phyloP scores from a whole-genome alignment of 2,329 filamentous ascomycete genomes.

The Aspergillus sp. region DNA sequence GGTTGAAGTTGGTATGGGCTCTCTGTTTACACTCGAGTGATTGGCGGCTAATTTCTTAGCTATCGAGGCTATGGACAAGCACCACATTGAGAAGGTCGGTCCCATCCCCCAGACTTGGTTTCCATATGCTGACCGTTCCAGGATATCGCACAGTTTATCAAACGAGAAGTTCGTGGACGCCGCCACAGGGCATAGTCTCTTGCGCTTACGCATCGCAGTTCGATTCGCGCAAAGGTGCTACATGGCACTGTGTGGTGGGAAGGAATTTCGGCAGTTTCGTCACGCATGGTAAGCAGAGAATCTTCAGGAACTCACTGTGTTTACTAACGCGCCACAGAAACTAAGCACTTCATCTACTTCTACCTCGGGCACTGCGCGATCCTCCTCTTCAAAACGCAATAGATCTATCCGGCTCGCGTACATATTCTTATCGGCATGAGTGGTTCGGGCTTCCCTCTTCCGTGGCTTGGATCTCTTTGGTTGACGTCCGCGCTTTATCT shows the following conservation, averaged over 20 bases:
- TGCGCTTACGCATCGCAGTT: slow-evolving; percentile 52
- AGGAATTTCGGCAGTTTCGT: slow-evolving; percentile 99
- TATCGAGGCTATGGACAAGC: slow-evolving; percentile 62
- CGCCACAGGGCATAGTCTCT: slow-evolving; percentile 4
- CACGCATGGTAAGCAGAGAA: slow-evolving; percentile 65
- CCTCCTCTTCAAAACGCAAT: slow-evolving; percentile 98
- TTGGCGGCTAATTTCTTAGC: slow-evolving; percentile 39
- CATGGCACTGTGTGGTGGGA: slow-evolving; percentile 98
- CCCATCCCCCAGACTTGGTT: slow-evolving; percentile 1
- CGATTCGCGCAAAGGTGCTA: slow-evolving; percentile 91
- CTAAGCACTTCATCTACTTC: slow-evolving; percentile 99
- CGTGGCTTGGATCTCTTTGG: too few species aligned
- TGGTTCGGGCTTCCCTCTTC: too few species aligned
- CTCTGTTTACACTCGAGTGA: slow-evolving; percentile 1
- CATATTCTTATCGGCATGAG: neutral
- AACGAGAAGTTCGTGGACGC: slow-evolving; percentile 61
- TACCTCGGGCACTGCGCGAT: slow-evolving; percentile 98
- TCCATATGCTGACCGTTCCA: slow-evolving; percentile 29
- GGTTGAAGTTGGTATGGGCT: slow-evolving; percentile 77
- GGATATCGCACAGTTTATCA: slow-evolving; percentile 95
- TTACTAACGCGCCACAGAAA: slow-evolving; percentile 52
- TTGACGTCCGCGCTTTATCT: too few species aligned
- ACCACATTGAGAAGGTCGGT: slow-evolving; percentile 60
- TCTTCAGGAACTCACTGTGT: neutral
- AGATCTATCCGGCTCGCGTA: slow-evolving; percentile 6